Conservation (phyloP, 441 rosid genomes). For the Corymbia citriodora region DNA sequence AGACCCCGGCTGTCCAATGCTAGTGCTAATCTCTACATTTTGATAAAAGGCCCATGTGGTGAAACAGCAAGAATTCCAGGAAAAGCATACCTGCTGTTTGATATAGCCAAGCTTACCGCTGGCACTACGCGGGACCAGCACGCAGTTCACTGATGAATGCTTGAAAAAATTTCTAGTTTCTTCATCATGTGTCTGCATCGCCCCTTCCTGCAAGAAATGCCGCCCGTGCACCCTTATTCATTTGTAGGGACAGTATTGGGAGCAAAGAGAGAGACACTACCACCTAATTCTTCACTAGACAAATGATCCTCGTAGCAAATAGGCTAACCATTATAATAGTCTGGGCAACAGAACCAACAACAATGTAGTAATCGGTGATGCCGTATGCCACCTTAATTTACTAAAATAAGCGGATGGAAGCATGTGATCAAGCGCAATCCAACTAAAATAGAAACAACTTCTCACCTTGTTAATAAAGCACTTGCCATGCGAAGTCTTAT, state of each 20-base stretch:
- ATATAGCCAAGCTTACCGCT: slow-evolving; percentile 69
- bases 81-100: slow-evolving; percentile 64
- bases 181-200: slow-evolving; percentile 88
- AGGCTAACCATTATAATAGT: background rate
- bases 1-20: background rate
- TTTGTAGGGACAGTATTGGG: background rate
- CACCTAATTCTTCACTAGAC: background rate
- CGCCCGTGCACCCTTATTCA: background rate
- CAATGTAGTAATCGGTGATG: background rate
- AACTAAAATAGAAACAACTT: slow-evolving; percentile 19
- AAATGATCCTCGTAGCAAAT: background rate
- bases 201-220: slow-evolving; percentile 48
- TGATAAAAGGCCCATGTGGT: background rate
- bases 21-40: background rate
- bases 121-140: slow-evolving; percentile 75
- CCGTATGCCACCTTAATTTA: background rate
- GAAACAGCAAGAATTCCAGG: background rate
- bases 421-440: background rate
- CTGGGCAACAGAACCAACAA: background rate
- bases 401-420: background rate
- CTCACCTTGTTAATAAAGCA: slow-evolving; percentile 59
- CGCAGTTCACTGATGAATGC: slow-evolving; percentile 83
- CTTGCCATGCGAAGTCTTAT: slow-evolving; percentile 67
- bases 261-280: background rate
- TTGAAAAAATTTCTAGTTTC: slow-evolving; percentile 74